A percentile compares a stretch with the other conserved stretches of the same genome.
These are phyloP conservation scores for Podaxis sp. DNA, from an alignment of 768 basidiomycete genomes.

Conservation along the genomic window DNA sequence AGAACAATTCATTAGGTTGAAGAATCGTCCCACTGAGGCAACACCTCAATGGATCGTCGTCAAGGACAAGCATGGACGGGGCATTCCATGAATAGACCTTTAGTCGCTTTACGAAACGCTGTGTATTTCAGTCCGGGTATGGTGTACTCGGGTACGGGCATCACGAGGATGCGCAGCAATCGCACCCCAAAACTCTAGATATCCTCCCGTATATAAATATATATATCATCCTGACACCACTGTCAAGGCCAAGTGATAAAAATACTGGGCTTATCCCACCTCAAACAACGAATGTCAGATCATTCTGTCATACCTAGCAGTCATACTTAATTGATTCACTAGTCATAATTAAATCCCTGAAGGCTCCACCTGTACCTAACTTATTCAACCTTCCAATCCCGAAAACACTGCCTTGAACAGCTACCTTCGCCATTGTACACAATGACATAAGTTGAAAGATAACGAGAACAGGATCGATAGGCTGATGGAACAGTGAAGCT, in stretches of 20 bases:
- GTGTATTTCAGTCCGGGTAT: background rate
- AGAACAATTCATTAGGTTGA: background rate
- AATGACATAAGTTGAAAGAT: background rate
- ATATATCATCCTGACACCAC: background rate
- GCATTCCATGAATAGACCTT: background rate
- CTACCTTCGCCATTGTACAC: background rate
- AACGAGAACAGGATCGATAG: conserved; percentile 3
- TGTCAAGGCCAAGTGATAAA: background rate
- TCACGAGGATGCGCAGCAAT: background rate
- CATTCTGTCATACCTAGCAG: background rate
- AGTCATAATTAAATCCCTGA: background rate
- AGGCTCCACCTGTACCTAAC: conserved; percentile 1
- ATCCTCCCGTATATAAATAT: background rate
- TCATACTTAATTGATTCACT: background rate
- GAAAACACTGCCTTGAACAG: background rate
- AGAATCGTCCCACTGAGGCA: background rate
- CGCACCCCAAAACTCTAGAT: conserved; percentile 8
- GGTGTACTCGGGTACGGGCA: conserved; percentile 3
- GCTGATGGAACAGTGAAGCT: background rate
- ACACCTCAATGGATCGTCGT: background rate
- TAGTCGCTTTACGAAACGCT: background rate
- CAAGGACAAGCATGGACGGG: conserved; percentile 3
- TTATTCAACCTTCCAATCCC: no score
- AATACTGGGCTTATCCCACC: background rate
- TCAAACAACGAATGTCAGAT: background rate